These are phyloP conservation scores for Funneliformis mosseae DNA, from an alignment of 192 early-diverging fungal genomes.

Conservation along the genomic window DNA sequence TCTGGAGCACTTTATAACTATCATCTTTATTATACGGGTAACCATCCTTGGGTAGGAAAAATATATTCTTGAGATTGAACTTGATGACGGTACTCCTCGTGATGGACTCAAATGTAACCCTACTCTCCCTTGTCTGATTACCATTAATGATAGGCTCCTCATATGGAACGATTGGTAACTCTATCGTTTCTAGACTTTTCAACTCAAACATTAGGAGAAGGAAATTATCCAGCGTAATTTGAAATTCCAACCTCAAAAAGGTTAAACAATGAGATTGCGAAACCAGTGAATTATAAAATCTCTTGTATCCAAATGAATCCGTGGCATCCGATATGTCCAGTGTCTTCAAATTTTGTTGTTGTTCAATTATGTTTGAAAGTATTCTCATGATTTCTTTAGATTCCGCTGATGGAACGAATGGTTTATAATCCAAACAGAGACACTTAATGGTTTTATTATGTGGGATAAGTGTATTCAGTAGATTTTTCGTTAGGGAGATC, in stretches of 20 bases:
- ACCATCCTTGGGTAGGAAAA: not conserved
- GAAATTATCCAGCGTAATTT: not conserved
- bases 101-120: not conserved
- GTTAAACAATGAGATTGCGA: not conserved
- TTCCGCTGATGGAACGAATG: not conserved
- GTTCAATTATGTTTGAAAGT: not conserved
- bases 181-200: not conserved
- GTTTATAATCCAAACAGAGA: not conserved
- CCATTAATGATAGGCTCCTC: not conserved
- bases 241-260: not conserved
- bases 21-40: not conserved
- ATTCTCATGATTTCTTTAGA: not conserved
- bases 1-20: not conserved
- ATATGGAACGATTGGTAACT: not conserved
- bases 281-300: not conserved
- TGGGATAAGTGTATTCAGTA: not conserved
- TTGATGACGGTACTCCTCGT: not conserved
- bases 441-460: not conserved
- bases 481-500: not conserved
- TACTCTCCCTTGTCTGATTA: not conserved
- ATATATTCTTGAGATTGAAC: not conserved
- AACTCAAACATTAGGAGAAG: not conserved
- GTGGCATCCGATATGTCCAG: not conserved
- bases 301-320: not conserved
- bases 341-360: not conserved